Evolutionary conservation across 2,329 filamentous ascomycete genomes (phyloP).

Genomic region (Ramichloridium luteum): DNA sequence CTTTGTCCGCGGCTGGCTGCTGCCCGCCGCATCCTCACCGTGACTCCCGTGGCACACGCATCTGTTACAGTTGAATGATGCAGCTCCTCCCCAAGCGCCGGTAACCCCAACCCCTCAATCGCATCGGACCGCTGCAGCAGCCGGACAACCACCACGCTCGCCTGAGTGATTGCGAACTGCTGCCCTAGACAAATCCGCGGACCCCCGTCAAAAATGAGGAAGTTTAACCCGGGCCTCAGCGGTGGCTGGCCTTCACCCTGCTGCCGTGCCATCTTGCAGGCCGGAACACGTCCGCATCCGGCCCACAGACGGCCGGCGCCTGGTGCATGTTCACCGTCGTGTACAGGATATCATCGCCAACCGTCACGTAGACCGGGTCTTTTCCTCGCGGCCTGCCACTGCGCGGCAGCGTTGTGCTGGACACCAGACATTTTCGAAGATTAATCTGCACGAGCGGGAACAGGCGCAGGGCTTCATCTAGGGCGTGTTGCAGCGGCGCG

Average conservation of each 20-base stretch:
- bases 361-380: conserved; percentile 37
- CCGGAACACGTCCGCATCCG: conserved; percentile 24
- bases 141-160: conserved; percentile 6
- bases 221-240: conserved; percentile 17
- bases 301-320: conserved; percentile 18
- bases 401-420: conserved; percentile 58
- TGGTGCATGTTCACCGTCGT: conserved; percentile 20
- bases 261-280: not conserved
- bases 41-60: conserved; percentile 6
- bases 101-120: conserved; percentile 8
- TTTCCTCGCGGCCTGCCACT: conserved; percentile 40
- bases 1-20: too few species aligned
- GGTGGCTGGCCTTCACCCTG: too few species aligned
- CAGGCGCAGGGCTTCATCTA: conserved; percentile 50
- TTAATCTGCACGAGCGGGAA: conserved; percentile 46
- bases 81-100: conserved; percentile 4
- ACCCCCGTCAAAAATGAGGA: conserved; percentile 18
- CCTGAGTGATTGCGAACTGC: conserved; percentile 9
- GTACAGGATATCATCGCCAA: conserved; percentile 15
- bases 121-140: conserved; percentile 16
- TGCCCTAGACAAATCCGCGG: conserved; percentile 15
- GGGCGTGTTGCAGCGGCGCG: conserved; percentile 39
- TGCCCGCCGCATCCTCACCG: conserved; percentile 7
- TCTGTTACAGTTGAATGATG: conserved; percentile 8
- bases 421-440: conserved; percentile 51